phyloP scores from a whole-genome alignment of 176 grass and related monocot genomes.

The Thalia dealbata region DNA sequence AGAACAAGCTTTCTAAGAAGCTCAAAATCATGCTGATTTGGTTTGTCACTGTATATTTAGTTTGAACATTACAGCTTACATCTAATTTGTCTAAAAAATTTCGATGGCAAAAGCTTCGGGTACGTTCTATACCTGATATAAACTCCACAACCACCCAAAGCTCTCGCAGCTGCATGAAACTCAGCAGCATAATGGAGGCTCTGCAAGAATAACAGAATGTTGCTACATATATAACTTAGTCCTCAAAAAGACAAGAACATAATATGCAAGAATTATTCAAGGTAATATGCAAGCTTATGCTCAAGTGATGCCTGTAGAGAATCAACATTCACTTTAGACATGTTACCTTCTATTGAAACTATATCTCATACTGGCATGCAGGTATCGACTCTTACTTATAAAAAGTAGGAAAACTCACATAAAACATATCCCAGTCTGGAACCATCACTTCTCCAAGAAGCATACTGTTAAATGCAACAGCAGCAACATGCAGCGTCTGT shows the following conservation, averaged over 20 bases:
- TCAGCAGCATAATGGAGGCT: slow-evolving; percentile 26
- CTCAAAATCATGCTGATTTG: slow-evolving; percentile 27
- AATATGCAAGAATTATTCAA: not conserved
- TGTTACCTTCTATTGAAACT: not conserved
- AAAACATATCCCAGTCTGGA: slow-evolving; percentile 28
- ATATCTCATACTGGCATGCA: not conserved
- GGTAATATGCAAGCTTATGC: not conserved
- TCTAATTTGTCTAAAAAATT: not conserved
- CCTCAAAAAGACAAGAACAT: not conserved
- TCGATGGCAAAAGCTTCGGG: not conserved
- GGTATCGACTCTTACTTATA: not conserved
- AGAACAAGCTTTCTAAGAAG: slow-evolving; percentile 23
- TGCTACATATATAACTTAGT: not conserved
- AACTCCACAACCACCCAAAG: slow-evolving; percentile 24
- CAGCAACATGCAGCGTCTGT: slow-evolving; percentile 26
- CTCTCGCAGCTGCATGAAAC: slow-evolving; percentile 27
- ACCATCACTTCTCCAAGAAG: slow-evolving; percentile 20
- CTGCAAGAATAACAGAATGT: not conserved
- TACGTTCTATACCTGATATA: slow-evolving; percentile 11
- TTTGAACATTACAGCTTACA: not conserved
- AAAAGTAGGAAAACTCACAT: slow-evolving; percentile 13
- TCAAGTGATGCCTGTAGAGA: not conserved
- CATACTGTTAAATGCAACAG: slow-evolving; percentile 27
- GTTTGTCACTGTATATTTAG: slow-evolving; percentile 20
- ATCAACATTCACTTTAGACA: not conserved